These are phyloP conservation scores for Serendipita sp. DNA, from an alignment of 768 basidiomycete genomes.

Conservation along the genomic window DNA sequence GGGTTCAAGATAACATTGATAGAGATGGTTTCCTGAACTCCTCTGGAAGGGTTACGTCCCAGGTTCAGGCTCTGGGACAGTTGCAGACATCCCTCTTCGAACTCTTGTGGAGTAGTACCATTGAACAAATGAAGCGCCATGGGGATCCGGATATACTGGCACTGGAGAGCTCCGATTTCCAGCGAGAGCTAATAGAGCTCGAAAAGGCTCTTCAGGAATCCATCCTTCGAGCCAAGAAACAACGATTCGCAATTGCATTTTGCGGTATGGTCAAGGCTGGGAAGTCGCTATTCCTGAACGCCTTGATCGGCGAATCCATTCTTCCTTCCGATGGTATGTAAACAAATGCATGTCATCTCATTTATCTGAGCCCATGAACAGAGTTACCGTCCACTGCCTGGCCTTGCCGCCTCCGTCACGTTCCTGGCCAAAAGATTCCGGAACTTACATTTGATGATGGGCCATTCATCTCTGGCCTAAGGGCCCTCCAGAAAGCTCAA, in stretches of 20 bases:
- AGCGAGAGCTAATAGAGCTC: not conserved
- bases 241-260: conserved; percentile 6
- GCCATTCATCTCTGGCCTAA: not conserved
- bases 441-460: not conserved
- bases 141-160: not conserved
- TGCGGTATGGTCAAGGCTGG: conserved; percentile 5
- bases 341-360: not conserved
- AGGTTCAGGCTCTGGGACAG: not conserved
- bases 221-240: not conserved
- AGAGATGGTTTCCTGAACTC: not conserved
- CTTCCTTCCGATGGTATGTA: conserved; percentile 2
- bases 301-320: not conserved
- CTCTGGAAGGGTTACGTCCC: not conserved
- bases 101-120: not conserved
- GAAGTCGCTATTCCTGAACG: conserved; percentile 1
- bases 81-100: conserved; percentile 1
- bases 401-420: conserved; percentile 1
- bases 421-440: not conserved
- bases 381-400: conserved; percentile 3
- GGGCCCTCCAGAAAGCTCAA: not conserved
- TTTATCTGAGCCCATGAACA: not conserved
- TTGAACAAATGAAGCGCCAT: not conserved
- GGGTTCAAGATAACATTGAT: not conserved
- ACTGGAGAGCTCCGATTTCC: not conserved
- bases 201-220: not conserved